Percentiles rank a stretch among this genome's conserved stretches.
These are phyloP conservation scores for Cyclotella kingstonii DNA, from an alignment of 108 stramenopile genomes.

Conservation along the genomic window DNA sequence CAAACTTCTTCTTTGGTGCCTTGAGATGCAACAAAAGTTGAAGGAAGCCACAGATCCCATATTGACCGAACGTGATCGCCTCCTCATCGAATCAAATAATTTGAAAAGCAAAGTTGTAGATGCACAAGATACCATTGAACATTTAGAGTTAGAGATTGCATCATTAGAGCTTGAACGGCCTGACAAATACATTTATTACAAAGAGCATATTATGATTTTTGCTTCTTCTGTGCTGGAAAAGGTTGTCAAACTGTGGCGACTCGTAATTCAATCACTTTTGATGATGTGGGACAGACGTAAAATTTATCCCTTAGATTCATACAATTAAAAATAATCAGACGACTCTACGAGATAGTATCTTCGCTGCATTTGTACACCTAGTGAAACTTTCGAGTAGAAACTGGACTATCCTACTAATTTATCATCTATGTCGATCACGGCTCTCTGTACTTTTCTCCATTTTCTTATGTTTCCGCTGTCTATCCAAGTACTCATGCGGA, in stretches of 20 bases:
- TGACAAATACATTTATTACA: constrained; percentile 31
- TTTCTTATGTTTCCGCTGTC: no score
- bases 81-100: constrained; percentile 9
- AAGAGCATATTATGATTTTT: constrained; percentile 10
- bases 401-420: no score
- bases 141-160: constrained; percentile 24
- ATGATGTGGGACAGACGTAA: constrained; percentile 16
- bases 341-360: no score
- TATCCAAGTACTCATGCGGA: no score
- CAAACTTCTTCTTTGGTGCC: constrained; percentile 22
- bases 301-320: constrained; percentile 32
- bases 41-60: constrained; percentile 25
- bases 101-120: constrained; percentile 4
- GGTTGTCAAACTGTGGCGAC: constrained; percentile 6
- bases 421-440: no score
- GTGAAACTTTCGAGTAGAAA: no score
- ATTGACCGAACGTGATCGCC: not conserved
- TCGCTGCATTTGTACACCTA: no score
- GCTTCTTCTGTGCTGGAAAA: constrained; percentile 7
- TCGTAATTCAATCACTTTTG: not conserved
- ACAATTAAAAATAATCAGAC: no score
- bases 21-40: constrained; percentile 38
- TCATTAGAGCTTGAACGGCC: constrained; percentile 25
- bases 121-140: constrained; percentile 9
- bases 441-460: no score